Base-by-base conservation (phyloP, 495 filamentous ascomycete species). In the Lindgomyces ingoldianus region DNA sequence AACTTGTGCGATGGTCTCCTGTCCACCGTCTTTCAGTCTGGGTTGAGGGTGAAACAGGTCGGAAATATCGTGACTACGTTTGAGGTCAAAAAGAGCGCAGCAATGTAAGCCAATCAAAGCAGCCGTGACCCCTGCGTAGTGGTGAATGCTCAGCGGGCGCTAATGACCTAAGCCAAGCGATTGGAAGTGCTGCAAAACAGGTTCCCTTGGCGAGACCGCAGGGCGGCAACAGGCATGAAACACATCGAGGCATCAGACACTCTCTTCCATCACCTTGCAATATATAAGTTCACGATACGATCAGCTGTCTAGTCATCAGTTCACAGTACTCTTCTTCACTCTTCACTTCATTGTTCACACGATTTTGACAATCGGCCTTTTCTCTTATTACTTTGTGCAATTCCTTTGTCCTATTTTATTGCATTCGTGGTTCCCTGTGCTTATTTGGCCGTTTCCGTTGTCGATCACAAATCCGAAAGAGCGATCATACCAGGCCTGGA, bases 1-100 rank as follows among this genome's bases (percentile, higher is more conserved):
- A 52, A 16, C 55, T 24, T 44, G 55, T 42, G 16, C 53, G 9
- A 65, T 21, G 47, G 2, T 48, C 25, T 45, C 54, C 41, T 29
- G 30, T 64, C 44, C 55, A 54, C 62, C 55, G 29, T 24, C 29
- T 58, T 44, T 46, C 42, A 45, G 62, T 65, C 36, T 56, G 1
- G 9, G 25, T 62, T 14, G 9, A 53, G 9, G 26, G 46, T 68
- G 58, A 68, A 63, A 68, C 65, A 58, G 16, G 21, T n/a, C 58
- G 30, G 58, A 47, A 62, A 68, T 58, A 63, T 59, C 57, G 55
- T 49, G 41, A 27, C 46, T 39, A 27, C 39, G 63, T 66, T 67
- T 61, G 44, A 62, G 18, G 39, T 33, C 26, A n/a, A 1, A 16
- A 51, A 57, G n/a, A 19, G 4, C n/a, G 21, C 21, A 30, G 46